Percentiles rank a stretch among this genome's conserved stretches.
Evolutionary conservation across 129 eudicot genomes (phyloP).

Genomic region (Chrysanthemum lavandulifolium): DNA sequence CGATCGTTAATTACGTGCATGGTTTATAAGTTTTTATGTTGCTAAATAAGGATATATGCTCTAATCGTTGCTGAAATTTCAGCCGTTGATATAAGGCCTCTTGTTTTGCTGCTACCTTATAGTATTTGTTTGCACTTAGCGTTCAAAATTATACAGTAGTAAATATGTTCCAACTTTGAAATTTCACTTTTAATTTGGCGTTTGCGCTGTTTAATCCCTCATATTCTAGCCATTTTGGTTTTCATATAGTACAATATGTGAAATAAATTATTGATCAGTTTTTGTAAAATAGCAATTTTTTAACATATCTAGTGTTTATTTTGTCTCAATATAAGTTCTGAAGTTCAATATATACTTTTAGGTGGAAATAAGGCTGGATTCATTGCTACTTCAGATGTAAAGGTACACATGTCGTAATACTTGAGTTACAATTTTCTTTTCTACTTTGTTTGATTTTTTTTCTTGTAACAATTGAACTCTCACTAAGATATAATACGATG

Average conservation of each 20-base stretch:
- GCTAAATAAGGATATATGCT: background rate
- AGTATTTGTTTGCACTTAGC: background rate
- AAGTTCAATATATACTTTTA: conserved; percentile 7
- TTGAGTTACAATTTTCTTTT: background rate
- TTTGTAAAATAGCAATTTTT: background rate
- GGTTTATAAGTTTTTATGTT: background rate
- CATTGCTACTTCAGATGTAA: conserved; percentile 22
- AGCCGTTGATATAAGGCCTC: too few relatives aligned
- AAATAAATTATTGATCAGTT: too few relatives aligned
- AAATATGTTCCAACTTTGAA: background rate
- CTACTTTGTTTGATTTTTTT: background rate
- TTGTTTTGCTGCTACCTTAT: background rate
- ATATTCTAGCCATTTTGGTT: background rate
- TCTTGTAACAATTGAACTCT: background rate
- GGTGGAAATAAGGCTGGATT: conserved; percentile 30
- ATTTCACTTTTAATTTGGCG: background rate
- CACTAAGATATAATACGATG: background rate
- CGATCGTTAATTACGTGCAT: conserved; percentile 13
- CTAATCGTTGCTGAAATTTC: too few relatives aligned
- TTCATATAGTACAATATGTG: too few relatives aligned
- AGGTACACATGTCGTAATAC: conserved; percentile 31
- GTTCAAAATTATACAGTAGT: background rate
- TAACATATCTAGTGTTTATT: background rate
- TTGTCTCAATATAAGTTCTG: background rate
- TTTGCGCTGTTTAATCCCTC: background rate